Base-by-base conservation (phyloP, 2,329 filamentous ascomycete genomes). In the Exophiala alcalophila region DNA sequence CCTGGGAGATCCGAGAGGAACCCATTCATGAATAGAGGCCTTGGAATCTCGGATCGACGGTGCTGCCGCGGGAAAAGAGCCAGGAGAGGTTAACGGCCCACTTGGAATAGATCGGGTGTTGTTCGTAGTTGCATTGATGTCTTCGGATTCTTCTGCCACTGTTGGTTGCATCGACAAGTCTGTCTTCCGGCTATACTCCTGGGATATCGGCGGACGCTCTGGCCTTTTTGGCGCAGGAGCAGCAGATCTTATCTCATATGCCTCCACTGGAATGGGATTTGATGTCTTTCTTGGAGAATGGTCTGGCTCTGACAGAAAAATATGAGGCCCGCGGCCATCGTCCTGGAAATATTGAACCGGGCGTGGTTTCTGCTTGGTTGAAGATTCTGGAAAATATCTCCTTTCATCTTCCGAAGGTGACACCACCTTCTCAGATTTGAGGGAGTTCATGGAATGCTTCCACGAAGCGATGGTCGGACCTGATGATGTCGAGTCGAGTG, bases 71-170 rank as follows among this genome's bases (percentile, higher is more conserved):
- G 15, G 24, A 21, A 26, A 19, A 27, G 19, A 7, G 14, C 6
- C 12, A 29, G 30, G 33, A 9, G 33, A 24, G 18, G 42, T 30
- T 12, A 29, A 27, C 6, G 33, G 20, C 15, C 14, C 23, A 9
- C 29, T n/a, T n/a, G 40, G 40, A 10, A 27, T 40, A 10, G 23
- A 10, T 7, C 21, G 16, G 32, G 24, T 26, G 14, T 11, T 15
- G 6, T 27, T 20, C 6, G 19, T 4, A n/a, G n/a, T n/a, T 14
- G 21, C 31, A 19, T 15, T 10, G n/a, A 28, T 34, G 6, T 53
- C 40, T 12, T 53, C 47, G n/a, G 25, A 12, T 20, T 47, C 50
- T 32, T 53, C 50, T n/a, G 44, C 36, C 27, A 53, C 50, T 11
- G 50, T 50, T 25, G 47, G 50, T 31, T 50, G 50, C 47, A 50